Percentiles rank a stretch among this genome's conserved stretches.
Evolutionary conservation across 768 basidiomycete genomes (phyloP).

Genomic region (Mycena olivaceomarginata): DNA sequence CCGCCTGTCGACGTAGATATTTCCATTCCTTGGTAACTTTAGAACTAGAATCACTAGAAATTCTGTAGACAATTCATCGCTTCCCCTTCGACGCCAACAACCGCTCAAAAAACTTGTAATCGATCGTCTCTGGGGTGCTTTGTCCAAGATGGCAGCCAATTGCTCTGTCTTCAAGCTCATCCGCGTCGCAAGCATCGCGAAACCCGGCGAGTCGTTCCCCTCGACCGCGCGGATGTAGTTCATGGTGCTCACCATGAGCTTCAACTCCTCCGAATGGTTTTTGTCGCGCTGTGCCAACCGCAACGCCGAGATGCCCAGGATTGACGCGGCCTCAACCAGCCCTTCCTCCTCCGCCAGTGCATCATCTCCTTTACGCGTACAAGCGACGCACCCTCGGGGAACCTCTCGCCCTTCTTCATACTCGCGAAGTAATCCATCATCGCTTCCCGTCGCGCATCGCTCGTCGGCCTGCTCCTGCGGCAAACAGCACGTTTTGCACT

Average conservation of each 20-base stretch:
- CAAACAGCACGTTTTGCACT: slow-evolving; percentile 30
- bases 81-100: slow-evolving; percentile 6
- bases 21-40: slow-evolving; percentile 32
- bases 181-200: slow-evolving; percentile 25
- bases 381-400: slow-evolving; percentile 9
- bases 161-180: slow-evolving; percentile 16
- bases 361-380: slow-evolving; percentile 27
- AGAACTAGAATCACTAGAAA: not conserved
- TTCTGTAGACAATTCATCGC: not conserved
- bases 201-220: slow-evolving; percentile 32
- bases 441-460: slow-evolving; percentile 28
- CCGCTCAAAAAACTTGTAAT: slow-evolving; percentile 15
- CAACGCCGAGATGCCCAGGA: slow-evolving; percentile 33
- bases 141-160: slow-evolving; percentile 30
- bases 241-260: slow-evolving; percentile 10
- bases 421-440: slow-evolving; percentile 27
- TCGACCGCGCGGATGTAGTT: slow-evolving; percentile 33
- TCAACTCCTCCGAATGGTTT: slow-evolving; percentile 15
- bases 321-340: slow-evolving; percentile 33
- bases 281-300: slow-evolving; percentile 28
- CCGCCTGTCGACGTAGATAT: slow-evolving; percentile 22
- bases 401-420: slow-evolving; percentile 4
- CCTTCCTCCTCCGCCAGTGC: slow-evolving; percentile 35
- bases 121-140: not conserved
- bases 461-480: not conserved